phyloP scores from a whole-genome alignment of 2,329 filamentous ascomycete species.

The Calonectria pseudoreteaudii region DNA sequence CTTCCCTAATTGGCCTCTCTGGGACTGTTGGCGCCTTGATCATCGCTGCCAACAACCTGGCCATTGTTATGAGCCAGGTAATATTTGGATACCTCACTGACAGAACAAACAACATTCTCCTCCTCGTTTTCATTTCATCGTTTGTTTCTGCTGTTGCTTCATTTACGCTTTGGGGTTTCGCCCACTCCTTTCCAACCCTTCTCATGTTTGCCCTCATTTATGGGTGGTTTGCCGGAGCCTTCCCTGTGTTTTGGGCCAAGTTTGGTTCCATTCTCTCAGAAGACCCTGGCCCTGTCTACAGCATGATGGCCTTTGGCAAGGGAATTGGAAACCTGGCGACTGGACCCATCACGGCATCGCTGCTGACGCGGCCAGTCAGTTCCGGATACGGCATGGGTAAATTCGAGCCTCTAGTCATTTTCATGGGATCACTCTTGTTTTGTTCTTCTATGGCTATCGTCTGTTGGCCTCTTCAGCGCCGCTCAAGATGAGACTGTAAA shows the following conservation, averaged over 20 bases:
- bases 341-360: constrained; percentile 37
- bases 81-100: constrained; percentile 63
- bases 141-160: constrained; percentile 60
- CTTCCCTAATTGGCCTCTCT: constrained; percentile 53
- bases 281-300: constrained; percentile 41
- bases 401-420: constrained; percentile 30
- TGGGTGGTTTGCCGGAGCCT: constrained; percentile 66
- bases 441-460: constrained; percentile 22
- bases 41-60: constrained; percentile 60
- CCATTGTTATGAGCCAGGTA: constrained; percentile 58
- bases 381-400: constrained; percentile 27
- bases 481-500: not conserved
- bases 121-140: constrained; percentile 56
- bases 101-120: constrained; percentile 55
- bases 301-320: constrained; percentile 45
- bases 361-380: constrained; percentile 30
- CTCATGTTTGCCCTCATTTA: constrained; percentile 65
- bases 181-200: constrained; percentile 56
- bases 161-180: constrained; percentile 67
- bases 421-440: constrained; percentile 29
- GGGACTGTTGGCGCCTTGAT: constrained; percentile 59
- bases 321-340: constrained; percentile 44
- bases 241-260: constrained; percentile 40
- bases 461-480: not conserved
- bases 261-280: constrained; percentile 43